Base-by-base conservation (phyloP, 106 monocot species). In the Dendrobium chrysotoxum region DNA sequence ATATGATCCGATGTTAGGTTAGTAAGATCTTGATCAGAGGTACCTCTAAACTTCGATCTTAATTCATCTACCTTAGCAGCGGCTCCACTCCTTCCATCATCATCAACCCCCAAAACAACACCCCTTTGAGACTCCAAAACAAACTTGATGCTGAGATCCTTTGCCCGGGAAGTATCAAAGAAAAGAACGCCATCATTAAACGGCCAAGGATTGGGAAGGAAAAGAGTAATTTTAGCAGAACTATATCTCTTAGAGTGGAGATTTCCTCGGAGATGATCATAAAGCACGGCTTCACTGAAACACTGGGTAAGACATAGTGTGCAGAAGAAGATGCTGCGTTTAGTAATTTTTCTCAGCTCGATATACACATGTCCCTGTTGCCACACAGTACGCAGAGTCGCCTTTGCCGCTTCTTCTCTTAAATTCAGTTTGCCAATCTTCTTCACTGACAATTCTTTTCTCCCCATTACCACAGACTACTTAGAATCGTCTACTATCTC, bases 101-200 rank as follows among this genome's bases (percentile, higher is more conserved):
- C 39, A 88, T 83, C 40, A 31, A n/a, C 68, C 0, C 30, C 31
- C 12, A 80, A 80, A 44, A 58, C 83, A 30, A 25, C 57, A 28
- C 58, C 77, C n/a, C 79, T 87, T 45, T 40, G 31, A 11, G 80
- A 53, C 38, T 17, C 75, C 4, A 75, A 79, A 80, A 41, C 78
- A 42, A 61, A 45, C n/a, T 72, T 73, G 21, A 77, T 31, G 20
- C 4, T 40, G 53, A 23, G 20, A 41, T 82, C 88, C 20, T 81
- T 67, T 75, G 78, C 82, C 1, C 42, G 44, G 1, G 79, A 80
- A 75, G 68, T 80, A 57, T 66, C 70, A 72, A 92, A 98, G 88
- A 98, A 98, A 21, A 91, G 86, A 55, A 92, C 89, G 2, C 97
- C 97, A 57, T 98, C 97, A 67, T 77, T 94, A 50, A 98, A 98